Conservation (phyloP, 805 yeast genomes). For the Candida michaelii region DNA sequence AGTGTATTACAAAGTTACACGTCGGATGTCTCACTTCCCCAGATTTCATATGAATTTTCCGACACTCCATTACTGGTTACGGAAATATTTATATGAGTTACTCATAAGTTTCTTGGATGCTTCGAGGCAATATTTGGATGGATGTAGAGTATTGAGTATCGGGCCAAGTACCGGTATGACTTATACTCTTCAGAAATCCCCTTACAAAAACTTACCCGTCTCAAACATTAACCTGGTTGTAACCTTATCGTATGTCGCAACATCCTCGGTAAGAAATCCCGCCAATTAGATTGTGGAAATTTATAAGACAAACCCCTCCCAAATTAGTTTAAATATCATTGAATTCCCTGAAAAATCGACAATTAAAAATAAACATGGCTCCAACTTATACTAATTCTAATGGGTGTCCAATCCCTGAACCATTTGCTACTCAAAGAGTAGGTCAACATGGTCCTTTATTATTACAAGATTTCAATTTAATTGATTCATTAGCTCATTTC, state of each 20-base stretch:
- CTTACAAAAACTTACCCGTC: not conserved
- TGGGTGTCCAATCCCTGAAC: constrained; percentile 75
- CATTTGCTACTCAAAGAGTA: constrained; percentile 74
- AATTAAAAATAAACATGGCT: constrained; percentile 31
- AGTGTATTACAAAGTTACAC: not conserved
- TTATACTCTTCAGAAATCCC: no score
- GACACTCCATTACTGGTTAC: not conserved
- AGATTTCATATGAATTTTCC: constrained; percentile 6
- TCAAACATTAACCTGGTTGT: not conserved
- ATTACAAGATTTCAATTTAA: constrained; percentile 76
- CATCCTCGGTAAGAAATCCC: constrained; percentile 4
- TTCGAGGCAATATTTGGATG: no score
- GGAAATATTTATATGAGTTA: no score
- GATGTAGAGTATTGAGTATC: no score
- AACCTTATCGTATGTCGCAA: constrained; percentile 3
- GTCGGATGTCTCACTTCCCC: constrained; percentile 6
- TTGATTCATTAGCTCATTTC: constrained; percentile 82
- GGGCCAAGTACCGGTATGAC: no score
- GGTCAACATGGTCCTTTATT: constrained; percentile 77
- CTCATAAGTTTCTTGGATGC: no score
- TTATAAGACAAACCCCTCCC: constrained; percentile 5
- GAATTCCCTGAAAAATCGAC: not conserved
- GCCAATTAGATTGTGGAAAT: constrained; percentile 8
- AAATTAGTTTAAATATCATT: not conserved
- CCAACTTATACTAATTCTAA: constrained; percentile 70